Conservation (phyloP, 176 grass and related monocot species). For the Oryza glumipatula region DNA sequence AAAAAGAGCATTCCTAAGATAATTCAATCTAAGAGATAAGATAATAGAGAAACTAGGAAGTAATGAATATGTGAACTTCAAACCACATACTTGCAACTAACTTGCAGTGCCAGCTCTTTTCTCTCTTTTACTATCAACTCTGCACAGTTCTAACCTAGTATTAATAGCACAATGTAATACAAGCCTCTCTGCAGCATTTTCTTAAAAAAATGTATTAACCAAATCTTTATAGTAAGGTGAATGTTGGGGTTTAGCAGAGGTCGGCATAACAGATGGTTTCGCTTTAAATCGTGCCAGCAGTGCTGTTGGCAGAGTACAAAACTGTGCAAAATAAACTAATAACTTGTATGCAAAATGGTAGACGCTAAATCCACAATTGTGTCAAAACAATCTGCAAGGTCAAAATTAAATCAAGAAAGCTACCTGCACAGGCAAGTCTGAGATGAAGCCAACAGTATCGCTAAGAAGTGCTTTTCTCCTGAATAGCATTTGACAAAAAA, state of each 20-base stretch:
- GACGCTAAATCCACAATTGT: background rate
- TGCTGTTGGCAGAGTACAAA: background rate
- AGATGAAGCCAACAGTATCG: conserved; percentile 97
- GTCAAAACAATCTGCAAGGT: conserved; percentile 14
- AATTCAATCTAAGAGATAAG: background rate
- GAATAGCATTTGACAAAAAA: conserved; percentile 38
- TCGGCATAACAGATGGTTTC: background rate
- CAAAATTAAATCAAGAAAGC: conserved; percentile 27
- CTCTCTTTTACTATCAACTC: background rate
- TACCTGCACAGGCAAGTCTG: conserved; percentile 96
- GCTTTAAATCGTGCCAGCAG: conserved; percentile 15
- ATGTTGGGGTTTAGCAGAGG: conserved; percentile 25
- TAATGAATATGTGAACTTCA: too few relatives aligned
- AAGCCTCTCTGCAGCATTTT: background rate
- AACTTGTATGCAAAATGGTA: conserved; percentile 16
- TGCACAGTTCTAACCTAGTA: background rate
- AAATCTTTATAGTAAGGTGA: conserved; percentile 22
- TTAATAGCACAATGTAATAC: background rate
- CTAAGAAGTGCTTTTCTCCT: conserved; percentile 90
- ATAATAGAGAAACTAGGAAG: background rate
- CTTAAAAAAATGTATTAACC: background rate
- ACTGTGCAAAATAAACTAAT: background rate
- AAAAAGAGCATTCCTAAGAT: background rate
- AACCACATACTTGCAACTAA: background rate
- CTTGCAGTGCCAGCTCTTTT: background rate